Conservation (phyloP, 176 grass and related monocot species). For the Aegilops longissima region DNA sequence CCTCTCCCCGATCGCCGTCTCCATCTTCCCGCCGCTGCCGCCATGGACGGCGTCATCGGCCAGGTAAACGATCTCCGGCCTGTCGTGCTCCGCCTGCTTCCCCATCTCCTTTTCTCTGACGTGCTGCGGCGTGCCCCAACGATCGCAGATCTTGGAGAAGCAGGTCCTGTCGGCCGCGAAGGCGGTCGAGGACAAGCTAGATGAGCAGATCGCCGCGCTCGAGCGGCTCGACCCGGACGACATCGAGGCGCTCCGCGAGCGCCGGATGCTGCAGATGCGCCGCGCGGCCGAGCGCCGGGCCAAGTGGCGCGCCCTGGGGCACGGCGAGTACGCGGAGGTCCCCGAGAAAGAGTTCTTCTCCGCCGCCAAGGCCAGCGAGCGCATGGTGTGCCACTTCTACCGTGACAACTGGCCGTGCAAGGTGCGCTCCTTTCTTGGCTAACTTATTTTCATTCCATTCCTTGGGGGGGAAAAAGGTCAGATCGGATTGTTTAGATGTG, state of each 20-base stretch:
- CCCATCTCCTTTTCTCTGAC: neutral
- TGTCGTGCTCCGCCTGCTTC: too few species aligned
- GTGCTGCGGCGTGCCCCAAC: neutral
- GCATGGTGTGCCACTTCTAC: conserved; percentile 94
- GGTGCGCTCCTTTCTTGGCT: conserved; percentile 31
- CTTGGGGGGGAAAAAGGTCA: neutral
- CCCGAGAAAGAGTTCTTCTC: conserved; percentile 98
- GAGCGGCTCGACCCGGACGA: conserved; percentile 79
- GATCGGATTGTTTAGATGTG: conserved; percentile 1
- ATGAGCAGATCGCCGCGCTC: conserved; percentile 77
- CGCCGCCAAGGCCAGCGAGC: conserved; percentile 78
- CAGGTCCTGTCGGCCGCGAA: conserved; percentile 77
- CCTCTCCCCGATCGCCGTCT: neutral
- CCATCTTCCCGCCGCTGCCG: neutral
- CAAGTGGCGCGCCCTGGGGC: conserved; percentile 77
- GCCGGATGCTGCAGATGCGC: conserved; percentile 88
- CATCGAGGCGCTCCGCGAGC: conserved; percentile 80
- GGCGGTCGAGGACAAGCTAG: conserved; percentile 89
- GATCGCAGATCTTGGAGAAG: conserved; percentile 73
- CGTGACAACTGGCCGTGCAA: conserved; percentile 98
- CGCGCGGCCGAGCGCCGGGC: conserved; percentile 79
- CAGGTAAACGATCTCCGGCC: neutral
- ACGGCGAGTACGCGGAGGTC: conserved; percentile 80
- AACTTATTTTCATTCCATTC: neutral
- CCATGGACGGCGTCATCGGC: conserved; percentile 13